Evolutionary conservation across 257 asterid species (phyloP).

Genomic region (Nicotiana tomentosiformis): DNA sequence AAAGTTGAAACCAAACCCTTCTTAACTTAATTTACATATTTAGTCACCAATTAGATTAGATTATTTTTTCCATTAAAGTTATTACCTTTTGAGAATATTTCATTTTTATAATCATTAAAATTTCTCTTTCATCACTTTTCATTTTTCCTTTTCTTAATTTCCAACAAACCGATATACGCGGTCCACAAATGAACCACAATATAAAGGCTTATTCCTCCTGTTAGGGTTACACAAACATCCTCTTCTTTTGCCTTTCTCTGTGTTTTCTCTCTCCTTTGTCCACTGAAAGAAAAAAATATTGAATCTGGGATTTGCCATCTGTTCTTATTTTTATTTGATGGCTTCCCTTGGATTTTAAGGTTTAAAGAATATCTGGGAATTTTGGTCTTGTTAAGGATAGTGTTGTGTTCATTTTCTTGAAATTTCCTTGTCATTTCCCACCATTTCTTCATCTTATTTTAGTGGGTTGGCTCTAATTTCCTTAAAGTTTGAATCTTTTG

Average conservation of each 20-base stretch:
- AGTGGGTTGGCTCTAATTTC: neutral
- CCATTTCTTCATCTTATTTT: neutral
- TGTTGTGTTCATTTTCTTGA: neutral
- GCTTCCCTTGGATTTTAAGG: neutral
- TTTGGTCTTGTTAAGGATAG: neutral
- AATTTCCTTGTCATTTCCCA: neutral
- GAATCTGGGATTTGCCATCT: neutral
- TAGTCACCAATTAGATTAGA: constrained; percentile 8
- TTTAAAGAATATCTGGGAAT: neutral
- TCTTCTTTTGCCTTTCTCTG: constrained; percentile 10
- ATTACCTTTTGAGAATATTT: neutral
- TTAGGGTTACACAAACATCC: constrained; percentile 46
- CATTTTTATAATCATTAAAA: constrained; percentile 6
- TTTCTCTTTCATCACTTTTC: constrained; percentile 12
- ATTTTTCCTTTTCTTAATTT: neutral
- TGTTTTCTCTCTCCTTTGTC: neutral
- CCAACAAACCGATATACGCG: constrained; percentile 41
- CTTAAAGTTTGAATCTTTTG: neutral
- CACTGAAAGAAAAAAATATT: neutral
- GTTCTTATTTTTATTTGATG: neutral
- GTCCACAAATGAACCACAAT: constrained; percentile 54
- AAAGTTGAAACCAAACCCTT: constrained; percentile 14
- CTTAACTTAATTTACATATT: neutral
- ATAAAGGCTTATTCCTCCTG: constrained; percentile 38
- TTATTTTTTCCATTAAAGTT: neutral